Evolutionary conservation across 2,329 filamentous ascomycete species (phyloP).

Genomic region (Pseudogymnoascus sp.): DNA sequence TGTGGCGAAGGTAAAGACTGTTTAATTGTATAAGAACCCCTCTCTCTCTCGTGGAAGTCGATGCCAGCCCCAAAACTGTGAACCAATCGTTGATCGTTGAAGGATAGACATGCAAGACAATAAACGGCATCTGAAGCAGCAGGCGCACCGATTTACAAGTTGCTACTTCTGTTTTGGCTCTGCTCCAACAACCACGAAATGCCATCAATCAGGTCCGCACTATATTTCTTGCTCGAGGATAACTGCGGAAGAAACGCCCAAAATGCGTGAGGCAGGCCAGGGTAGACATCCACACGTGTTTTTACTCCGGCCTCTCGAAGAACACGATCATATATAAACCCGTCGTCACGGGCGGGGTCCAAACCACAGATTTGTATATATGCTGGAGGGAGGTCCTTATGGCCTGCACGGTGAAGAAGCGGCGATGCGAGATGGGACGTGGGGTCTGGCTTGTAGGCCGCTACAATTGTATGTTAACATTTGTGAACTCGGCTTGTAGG

Average conservation of each 20-base stretch:
- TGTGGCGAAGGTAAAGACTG: not conserved
- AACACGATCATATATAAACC: constrained; percentile 41
- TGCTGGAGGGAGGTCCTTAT: constrained; percentile 33
- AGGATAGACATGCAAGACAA: not conserved
- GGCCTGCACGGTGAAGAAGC: constrained; percentile 13
- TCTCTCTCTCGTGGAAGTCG: not conserved
- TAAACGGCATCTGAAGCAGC: not conserved
- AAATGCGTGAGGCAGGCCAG: constrained; percentile 28
- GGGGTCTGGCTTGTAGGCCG: not conserved
- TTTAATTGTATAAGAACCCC: not conserved
- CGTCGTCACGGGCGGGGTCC: constrained; percentile 44
- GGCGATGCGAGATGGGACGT: constrained; percentile 2
- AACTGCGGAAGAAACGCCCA: constrained; percentile 25
- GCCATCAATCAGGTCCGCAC: constrained; percentile 19
- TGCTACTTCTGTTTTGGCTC: not conserved
- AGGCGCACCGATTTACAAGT: not conserved
- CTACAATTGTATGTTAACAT: not conserved
- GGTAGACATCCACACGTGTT: constrained; percentile 27
- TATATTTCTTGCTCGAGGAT: constrained; percentile 20
- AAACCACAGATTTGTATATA: constrained; percentile 43
- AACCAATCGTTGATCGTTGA: not conserved
- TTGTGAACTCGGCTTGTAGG: not conserved
- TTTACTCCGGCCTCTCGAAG: constrained; percentile 30
- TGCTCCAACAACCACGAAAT: constrained; percentile 18
- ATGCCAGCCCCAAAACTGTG: not conserved